Percentiles rank a stretch among this genome's conserved stretches.
These are phyloP conservation scores for Eimeria falciformis DNA, from an alignment of 169 alveolate genomes.

Conservation along the genomic window DNA sequence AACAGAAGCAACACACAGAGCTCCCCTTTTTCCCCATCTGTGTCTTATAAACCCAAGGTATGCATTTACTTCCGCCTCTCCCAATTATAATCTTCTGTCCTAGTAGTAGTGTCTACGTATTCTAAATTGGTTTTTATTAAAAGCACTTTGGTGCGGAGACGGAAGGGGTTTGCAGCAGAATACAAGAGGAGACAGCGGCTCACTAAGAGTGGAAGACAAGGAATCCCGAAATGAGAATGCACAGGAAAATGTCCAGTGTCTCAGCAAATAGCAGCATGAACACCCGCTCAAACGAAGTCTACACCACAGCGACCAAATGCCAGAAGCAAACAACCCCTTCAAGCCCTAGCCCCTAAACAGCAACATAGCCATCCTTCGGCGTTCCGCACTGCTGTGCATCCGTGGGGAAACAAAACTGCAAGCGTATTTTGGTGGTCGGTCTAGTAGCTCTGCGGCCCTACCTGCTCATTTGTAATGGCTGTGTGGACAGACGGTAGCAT, in stretches of 20 bases:
- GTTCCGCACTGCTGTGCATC: background rate
- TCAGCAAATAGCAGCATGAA: slow-evolving; percentile 88
- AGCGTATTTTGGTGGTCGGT: too few relatives aligned
- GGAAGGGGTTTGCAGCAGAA: background rate
- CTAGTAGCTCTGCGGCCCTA: too few relatives aligned
- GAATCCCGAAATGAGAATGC: slow-evolving; percentile 84
- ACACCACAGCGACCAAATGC: background rate
- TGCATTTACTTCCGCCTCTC: too few relatives aligned
- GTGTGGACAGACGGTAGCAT: slow-evolving; percentile 82
- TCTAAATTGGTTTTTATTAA: too few relatives aligned
- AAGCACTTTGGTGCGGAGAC: too few relatives aligned
- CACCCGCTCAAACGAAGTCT: slow-evolving; percentile 86
- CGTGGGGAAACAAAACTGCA: too few relatives aligned
- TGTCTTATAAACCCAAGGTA: too few relatives aligned
- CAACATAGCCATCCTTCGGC: background rate
- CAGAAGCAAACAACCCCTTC: background rate
- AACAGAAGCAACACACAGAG: background rate
- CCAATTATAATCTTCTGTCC: too few relatives aligned
- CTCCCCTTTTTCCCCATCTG: too few relatives aligned
- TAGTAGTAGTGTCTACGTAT: too few relatives aligned
- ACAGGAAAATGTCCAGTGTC: slow-evolving; percentile 84
- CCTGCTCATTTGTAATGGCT: slow-evolving; percentile 68
- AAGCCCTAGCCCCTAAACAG: background rate
- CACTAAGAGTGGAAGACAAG: slow-evolving; percentile 87
- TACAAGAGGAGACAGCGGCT: slow-evolving; percentile 24